phyloP scores from a whole-genome alignment of 2,329 filamentous ascomycete species.

The Delphinella strobiligena region DNA sequence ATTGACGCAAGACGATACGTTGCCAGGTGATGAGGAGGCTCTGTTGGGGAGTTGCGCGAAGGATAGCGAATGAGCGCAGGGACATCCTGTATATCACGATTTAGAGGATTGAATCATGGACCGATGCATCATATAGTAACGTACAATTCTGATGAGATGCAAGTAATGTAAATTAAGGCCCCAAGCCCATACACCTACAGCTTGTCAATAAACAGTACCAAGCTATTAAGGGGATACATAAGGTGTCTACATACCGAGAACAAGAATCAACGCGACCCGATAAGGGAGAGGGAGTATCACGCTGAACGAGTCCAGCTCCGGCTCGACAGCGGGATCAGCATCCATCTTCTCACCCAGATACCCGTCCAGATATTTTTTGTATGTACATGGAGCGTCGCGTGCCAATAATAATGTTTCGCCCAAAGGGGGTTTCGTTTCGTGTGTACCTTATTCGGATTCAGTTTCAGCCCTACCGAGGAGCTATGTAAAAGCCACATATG shows the following conservation, averaged over 20 bases:
- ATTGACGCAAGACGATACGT: conserved; percentile 76
- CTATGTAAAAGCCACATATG: neutral
- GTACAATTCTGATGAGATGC: conserved; percentile 59
- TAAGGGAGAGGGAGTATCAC: conserved; percentile 79
- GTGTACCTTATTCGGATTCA: no score
- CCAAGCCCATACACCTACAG: conserved; percentile 84
- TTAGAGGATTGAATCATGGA: neutral
- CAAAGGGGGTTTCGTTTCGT: no score
- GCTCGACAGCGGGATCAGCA: conserved; percentile 59
- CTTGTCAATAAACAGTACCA: conserved; percentile 6
- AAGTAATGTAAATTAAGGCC: conserved; percentile 84
- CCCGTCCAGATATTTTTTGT: no score
- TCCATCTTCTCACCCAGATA: conserved; percentile 41
- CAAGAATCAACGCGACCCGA: conserved; percentile 72
- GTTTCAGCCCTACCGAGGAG: neutral
- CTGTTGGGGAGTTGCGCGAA: conserved; percentile 54
- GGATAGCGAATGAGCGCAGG: conserved; percentile 80
- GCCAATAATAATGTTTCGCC: no score
- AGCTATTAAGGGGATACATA: no score
- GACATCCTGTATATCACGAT: conserved; percentile 48
- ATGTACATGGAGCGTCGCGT: no score
- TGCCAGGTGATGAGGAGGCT: conserved; percentile 65
- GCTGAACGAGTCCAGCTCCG: conserved; percentile 70
- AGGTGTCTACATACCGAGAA: conserved; percentile 58
- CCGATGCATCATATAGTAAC: conserved; percentile 14